Base-by-base conservation (phyloP, 75 land plant genomes). In the Pinus taeda region DNA sequence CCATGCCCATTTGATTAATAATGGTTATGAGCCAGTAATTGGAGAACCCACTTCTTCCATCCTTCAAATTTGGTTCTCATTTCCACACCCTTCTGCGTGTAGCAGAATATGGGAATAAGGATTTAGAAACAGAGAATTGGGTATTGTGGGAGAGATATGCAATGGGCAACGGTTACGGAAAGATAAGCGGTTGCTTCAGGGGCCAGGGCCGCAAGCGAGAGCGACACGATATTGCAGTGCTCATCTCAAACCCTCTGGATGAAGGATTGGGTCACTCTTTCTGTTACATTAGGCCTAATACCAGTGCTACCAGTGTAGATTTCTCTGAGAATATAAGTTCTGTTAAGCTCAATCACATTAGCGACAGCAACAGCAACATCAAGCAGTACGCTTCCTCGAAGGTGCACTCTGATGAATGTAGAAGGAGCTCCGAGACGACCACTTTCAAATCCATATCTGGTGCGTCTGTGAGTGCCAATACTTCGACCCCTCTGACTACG, bases 191-290 rank as follows among this genome's bases (percentile, higher is more conserved):
- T 8, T 88, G 93, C 77, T 86, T 88, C 82, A 78, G 64, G 78
- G 86, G 84, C 56, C 53, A 76, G 30, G 60, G 80, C 22, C 74
- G 76, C 15, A 81, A 53, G 66, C 78, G 87, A 29, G 80, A 78
- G 37, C 79, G 81, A 3, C 80, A 81, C 70, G 85, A 82, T 62
- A 57, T 80, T 59, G 83, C 79, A 11, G 82, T 74, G 21, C 72
- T 82, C 13, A 56, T 87, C 24, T 79, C 88, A 6, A 95, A 89
- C 24, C 88, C 89, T 3, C 67, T 84, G 57, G 92, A 95, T 56
- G 96, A 93, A 29, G 94, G 93, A 9, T 71, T 92, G 63, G 99
- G 99, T 21, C 99, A 97, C 81, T 97, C 99, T 58, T 93, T 97
- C 78, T 93, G 92, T 82, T 97, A 97, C 71, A 88, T 97, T 45